These are phyloP conservation scores for Penicillium bovifimosum DNA, from an alignment of 495 filamentous ascomycete genomes.

Conservation along the genomic window DNA sequence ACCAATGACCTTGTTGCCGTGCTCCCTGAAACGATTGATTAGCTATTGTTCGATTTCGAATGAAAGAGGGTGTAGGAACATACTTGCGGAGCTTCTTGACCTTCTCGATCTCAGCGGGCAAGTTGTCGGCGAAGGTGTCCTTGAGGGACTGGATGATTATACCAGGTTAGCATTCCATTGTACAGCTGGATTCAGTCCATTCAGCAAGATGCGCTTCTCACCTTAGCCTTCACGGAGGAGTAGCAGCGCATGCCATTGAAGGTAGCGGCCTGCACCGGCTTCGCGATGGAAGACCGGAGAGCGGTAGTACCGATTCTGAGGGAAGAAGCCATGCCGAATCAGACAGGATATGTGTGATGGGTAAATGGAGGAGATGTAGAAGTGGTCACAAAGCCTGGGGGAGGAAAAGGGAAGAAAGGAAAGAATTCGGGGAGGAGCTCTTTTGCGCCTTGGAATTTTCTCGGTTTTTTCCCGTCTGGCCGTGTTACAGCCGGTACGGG, in stretches of 20 bases:
- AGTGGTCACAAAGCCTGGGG: constrained; percentile 11
- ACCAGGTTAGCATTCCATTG: constrained; percentile 21
- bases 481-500: constrained; percentile 36
- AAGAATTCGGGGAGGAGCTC: constrained; percentile 23
- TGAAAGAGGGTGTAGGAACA: constrained; percentile 24
- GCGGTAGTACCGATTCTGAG: constrained; percentile 69
- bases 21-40: constrained; percentile 56
- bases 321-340: constrained; percentile 67
- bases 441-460: constrained; percentile 17
- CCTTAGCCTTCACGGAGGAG: constrained; percentile 81
- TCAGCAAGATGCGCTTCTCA: constrained; percentile 32
- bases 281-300: constrained; percentile 63
- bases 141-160: constrained; percentile 70
- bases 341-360: constrained; percentile 28
- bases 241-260: constrained; percentile 84
- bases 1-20: constrained; percentile 89
- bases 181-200: background rate
- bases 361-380: constrained; percentile 22
- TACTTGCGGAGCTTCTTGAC: constrained; percentile 97
- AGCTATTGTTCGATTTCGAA: constrained; percentile 14
- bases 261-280: constrained; percentile 59
- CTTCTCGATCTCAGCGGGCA: constrained; percentile 95
- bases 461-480: constrained; percentile 35
- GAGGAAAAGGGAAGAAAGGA: constrained; percentile 11
- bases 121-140: constrained; percentile 93